Base-by-base conservation (phyloP, 2,329 filamentous ascomycete species). In the Penicillium sp. region DNA sequence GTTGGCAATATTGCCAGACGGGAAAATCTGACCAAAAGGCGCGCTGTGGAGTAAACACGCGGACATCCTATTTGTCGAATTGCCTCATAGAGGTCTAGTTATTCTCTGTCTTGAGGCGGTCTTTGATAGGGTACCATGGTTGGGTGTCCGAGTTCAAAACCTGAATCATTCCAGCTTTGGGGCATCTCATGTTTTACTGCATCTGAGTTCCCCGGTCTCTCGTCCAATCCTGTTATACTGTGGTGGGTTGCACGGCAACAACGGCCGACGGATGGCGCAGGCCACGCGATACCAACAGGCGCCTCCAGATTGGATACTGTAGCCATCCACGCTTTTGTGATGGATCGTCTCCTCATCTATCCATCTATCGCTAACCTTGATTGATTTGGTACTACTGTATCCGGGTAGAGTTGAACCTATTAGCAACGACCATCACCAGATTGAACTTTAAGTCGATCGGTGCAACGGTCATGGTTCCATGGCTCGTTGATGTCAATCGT, bases 401-500 rank as follows among this genome's bases (percentile, higher is more conserved):
- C 40, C 6, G 13, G n/a, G 40, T 6, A 8, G 1, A 5, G 4
- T 25, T 11, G 19, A 42, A 19, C 40, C 40, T 43, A 30, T 19
- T 19, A 30, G 16, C n/a, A 19, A 33, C 16, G 8, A 19, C 10
- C 1, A 35, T 19, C 46, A 22, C 4, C 46, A 28, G 46, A 26
- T 19, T 19, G 6, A 30, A 35, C 51, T 35, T 22, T 22, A 22
- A 37, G 33, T 26, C 33, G 37, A 53, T 53, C 51, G 51, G 51
- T 35, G 35, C 51, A 6, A 25, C 51, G 37, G 33, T 53, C 40
- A 22, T 5, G 51, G 51, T 46, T 55, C 48, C 60, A 22, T 62
- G 60, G 60, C 30, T 60, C 46, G 45, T 62, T 57, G 42, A 60
- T 62, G 60, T 57, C 30, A 33, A 8, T 33, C 11, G 30, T 33